Evolutionary conservation across 257 asterid species (phyloP).

Genomic region (Lithospermum erythrorhizon): DNA sequence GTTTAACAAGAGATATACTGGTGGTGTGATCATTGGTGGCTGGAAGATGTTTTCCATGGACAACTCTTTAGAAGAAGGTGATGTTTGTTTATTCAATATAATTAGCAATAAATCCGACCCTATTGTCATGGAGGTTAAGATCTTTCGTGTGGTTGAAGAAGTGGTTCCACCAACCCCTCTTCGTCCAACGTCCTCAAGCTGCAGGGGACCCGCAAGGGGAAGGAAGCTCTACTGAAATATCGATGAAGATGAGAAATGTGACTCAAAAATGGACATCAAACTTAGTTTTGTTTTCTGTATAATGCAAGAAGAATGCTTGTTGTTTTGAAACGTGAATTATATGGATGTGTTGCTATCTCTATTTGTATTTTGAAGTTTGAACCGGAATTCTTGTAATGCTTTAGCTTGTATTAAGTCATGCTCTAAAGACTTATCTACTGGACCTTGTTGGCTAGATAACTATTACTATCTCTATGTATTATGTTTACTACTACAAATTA

Average conservation of each 20-base stretch:
- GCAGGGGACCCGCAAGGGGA: background rate
- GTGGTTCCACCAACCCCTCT: slow-evolving; percentile 14
- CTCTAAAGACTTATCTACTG: too few species aligned
- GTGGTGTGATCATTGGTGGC: slow-evolving; percentile 20
- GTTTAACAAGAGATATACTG: slow-evolving; percentile 1
- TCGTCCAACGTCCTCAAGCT: slow-evolving; percentile 1
- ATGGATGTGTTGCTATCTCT: background rate
- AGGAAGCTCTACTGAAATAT: background rate
- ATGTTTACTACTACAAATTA: too few species aligned
- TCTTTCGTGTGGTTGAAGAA: slow-evolving; percentile 14
- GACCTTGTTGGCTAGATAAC: too few species aligned
- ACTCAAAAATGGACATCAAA: background rate
- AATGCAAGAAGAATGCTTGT: background rate
- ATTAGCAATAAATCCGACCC: background rate
- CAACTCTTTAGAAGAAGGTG: slow-evolving; percentile 21
- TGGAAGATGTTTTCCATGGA: slow-evolving; percentile 26
- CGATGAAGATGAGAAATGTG: background rate
- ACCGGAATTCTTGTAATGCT: background rate
- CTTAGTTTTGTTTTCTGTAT: background rate
- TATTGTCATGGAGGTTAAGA: slow-evolving; percentile 6
- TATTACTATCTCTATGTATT: too few species aligned
- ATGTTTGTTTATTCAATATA: slow-evolving; percentile 20
- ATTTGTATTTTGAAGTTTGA: background rate
- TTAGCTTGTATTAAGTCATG: too few species aligned
- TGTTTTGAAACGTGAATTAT: background rate